Conservation (phyloP, 176 grass and related monocot species). For the Phyllostachys edulis region DNA sequence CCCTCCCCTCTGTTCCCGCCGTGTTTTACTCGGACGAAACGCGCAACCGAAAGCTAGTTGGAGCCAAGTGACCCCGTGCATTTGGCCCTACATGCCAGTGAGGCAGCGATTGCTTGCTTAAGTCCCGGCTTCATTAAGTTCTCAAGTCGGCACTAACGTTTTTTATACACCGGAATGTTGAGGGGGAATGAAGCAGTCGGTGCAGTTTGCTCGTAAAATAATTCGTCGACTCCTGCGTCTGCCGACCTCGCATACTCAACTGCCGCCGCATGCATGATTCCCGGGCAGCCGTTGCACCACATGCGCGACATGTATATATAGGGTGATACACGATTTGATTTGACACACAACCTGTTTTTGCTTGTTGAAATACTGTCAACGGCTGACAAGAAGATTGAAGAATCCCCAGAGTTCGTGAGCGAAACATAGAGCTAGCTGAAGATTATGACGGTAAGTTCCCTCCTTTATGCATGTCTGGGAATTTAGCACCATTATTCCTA, state of each 20-base stretch:
- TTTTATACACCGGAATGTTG: not conserved
- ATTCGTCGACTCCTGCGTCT: not conserved
- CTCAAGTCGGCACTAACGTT: not conserved
- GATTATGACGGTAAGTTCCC: conserved; percentile 28
- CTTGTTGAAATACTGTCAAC: conserved; percentile 5
- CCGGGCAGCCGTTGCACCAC: conserved; percentile 15
- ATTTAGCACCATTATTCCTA: not conserved
- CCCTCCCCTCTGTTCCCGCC: not conserved
- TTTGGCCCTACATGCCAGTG: not conserved
- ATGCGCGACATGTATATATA: not conserved
- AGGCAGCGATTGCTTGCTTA: not conserved
- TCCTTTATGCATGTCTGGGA: not conserved
- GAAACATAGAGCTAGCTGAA: not conserved
- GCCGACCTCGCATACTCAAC: conserved; percentile 9
- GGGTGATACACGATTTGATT: not conserved
- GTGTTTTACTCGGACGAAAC: conserved; percentile 25
- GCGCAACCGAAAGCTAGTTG: not conserved
- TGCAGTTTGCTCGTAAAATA: conserved; percentile 1
- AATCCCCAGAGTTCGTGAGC: not conserved
- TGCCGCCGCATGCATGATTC: conserved; percentile 6
- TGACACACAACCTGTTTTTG: not conserved
- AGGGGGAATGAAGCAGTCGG: conserved; percentile 26
- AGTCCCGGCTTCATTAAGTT: too few species aligned
- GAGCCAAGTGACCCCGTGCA: not conserved
- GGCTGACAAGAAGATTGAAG: not conserved